Conservation (phyloP, 805 yeast genomes). For the Saturnispora kantuleensis region DNA sequence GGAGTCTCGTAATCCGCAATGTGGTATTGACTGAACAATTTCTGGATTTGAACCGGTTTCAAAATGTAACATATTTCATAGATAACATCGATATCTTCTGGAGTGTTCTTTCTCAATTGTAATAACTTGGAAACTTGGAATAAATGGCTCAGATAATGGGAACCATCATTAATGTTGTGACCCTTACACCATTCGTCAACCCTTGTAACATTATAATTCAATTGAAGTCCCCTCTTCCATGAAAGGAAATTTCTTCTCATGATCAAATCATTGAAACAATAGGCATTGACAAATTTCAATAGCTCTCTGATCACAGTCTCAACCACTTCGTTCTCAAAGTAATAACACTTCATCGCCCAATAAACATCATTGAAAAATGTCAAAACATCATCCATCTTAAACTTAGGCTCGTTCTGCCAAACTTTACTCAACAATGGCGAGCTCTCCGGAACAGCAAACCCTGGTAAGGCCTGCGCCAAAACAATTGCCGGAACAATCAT, state of each 20-base stretch:
- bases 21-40: conserved; percentile 76
- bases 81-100: conserved; percentile 82
- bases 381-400: conserved; percentile 90
- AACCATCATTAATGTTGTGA: conserved; percentile 82
- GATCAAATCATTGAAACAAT: conserved; percentile 88
- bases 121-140: conserved; percentile 88
- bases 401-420: conserved; percentile 59
- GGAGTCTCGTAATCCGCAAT: conserved; percentile 95
- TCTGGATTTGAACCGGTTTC: conserved; percentile 93
- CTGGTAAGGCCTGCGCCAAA: conserved; percentile 89
- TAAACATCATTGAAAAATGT: conserved; percentile 82
- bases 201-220: conserved; percentile 92
- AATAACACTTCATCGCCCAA: conserved; percentile 88
- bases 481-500: conserved; percentile 94
- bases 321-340: conserved; percentile 75
- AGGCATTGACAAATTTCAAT: conserved; percentile 78
- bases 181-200: conserved; percentile 98
- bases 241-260: conserved; percentile 91
- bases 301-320: conserved; percentile 77
- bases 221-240: conserved; percentile 96
- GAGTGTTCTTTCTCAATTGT: conserved; percentile 82
- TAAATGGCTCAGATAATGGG: conserved; percentile 73
- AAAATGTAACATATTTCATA: conserved; percentile 92
- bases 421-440: conserved; percentile 75
- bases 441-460: conserved; percentile 82